A percentile compares a stretch with the other conserved stretches of the same genome.
Conservation (phyloP, 371 early-diverging fungal species). For the Rhizopus microsporus region DNA sequence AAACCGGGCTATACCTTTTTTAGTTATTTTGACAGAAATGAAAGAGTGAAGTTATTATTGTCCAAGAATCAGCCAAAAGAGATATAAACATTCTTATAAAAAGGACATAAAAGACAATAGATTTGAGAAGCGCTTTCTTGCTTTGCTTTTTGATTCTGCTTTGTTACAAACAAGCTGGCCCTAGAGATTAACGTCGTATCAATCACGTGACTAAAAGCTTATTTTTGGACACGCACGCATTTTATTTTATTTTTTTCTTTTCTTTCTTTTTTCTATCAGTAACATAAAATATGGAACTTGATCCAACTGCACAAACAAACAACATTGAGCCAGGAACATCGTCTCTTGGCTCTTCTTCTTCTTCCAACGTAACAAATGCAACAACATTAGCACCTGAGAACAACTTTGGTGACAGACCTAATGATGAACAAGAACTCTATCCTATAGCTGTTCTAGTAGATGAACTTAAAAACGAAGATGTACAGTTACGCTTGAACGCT, state of each 20-base stretch:
- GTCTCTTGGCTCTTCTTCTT: conserved; percentile 1
- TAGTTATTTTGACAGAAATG: not conserved
- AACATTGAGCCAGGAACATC: not conserved
- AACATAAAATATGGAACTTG: conserved; percentile 9
- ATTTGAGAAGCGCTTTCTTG: no score
- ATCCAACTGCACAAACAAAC: conserved; percentile 1
- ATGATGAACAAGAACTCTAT: conserved; percentile 61
- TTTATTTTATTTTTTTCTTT: not conserved
- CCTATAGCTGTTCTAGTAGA: conserved; percentile 95
- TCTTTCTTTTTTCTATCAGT: not conserved
- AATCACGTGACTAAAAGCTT: conserved; percentile 3
- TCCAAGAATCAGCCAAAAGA: no score
- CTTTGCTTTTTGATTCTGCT: no score
- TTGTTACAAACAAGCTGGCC: not conserved
- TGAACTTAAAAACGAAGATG: conserved; percentile 97
- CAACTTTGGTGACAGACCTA: conserved; percentile 12
- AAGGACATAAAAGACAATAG: no score
- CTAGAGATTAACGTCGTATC: not conserved
- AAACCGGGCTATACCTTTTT: not conserved
- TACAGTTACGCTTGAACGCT: conserved; percentile 90
- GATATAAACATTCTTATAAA: no score
- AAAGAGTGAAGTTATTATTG: no score
- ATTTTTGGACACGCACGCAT: not conserved
- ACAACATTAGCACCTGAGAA: conserved; percentile 5
- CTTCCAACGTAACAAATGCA: conserved; percentile 4